Evolutionary conservation across 768 basidiomycete species (phyloP).

Genomic region (Lentinula boryana): DNA sequence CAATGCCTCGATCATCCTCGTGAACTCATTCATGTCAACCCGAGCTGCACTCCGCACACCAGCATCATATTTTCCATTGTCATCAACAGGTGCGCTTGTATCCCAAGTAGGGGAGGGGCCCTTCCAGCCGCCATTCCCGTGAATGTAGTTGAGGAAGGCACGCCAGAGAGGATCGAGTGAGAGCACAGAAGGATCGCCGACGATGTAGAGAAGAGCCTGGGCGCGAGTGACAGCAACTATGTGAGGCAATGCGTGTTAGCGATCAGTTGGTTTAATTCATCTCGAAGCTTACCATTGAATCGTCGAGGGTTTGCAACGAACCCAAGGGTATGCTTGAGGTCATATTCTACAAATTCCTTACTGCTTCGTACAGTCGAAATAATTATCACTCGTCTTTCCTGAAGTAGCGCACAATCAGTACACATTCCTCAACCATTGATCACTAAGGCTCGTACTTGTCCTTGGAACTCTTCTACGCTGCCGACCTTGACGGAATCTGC

Average conservation of each 20-base stretch:
- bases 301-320: conserved; percentile 43
- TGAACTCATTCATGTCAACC: conserved; percentile 31
- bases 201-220: conserved; percentile 53
- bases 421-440: not conserved
- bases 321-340: conserved; percentile 49
- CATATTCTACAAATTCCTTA: conserved; percentile 39
- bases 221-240: conserved; percentile 64
- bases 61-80: conserved; percentile 27
- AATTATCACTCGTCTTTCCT: conserved; percentile 54
- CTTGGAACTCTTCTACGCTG: conserved; percentile 64
- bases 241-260: not conserved
- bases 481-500: conserved; percentile 50
- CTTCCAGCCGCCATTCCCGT: conserved; percentile 44
- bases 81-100: conserved; percentile 24
- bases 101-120: conserved; percentile 35
- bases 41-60: conserved; percentile 21
- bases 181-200: conserved; percentile 56
- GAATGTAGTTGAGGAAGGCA: conserved; percentile 51
- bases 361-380: conserved; percentile 56
- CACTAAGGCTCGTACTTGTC: conserved; percentile 33
- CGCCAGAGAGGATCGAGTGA: conserved; percentile 57
- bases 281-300: conserved; percentile 43
- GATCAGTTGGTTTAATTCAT: not conserved
- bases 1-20: conserved; percentile 25
- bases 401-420: not conserved